Evolutionary conservation across 2,329 filamentous ascomycete genomes (phyloP).

Genomic region (Fusarium sp.): DNA sequence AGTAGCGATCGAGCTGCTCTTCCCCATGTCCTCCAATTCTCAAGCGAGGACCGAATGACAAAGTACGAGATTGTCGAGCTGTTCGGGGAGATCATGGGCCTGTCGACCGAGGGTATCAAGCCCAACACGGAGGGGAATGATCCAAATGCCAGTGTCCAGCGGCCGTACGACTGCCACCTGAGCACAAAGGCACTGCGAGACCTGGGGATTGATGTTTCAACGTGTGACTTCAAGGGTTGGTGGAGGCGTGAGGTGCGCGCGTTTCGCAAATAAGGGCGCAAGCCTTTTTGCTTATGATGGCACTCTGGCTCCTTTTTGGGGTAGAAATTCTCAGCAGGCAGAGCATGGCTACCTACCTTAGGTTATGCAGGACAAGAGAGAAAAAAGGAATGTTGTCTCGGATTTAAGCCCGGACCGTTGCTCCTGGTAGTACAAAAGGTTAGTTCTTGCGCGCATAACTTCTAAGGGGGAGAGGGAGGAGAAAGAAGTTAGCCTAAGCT

Average conservation of each 20-base stretch:
- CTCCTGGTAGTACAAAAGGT: slow-evolving; percentile 7
- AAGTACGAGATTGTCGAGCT: slow-evolving; percentile 90
- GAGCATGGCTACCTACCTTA: background rate
- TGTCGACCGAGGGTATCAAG: slow-evolving; percentile 78
- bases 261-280: slow-evolving; percentile 65
- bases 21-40: slow-evolving; percentile 85
- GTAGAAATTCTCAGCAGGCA: too few species aligned
- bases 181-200: slow-evolving; percentile 82
- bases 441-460: too few species aligned
- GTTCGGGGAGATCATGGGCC: slow-evolving; percentile 84
- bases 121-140: slow-evolving; percentile 81
- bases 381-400: slow-evolving; percentile 34
- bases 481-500: too few species aligned
- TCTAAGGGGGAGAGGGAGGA: too few species aligned
- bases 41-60: slow-evolving; percentile 87
- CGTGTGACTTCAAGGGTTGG: slow-evolving; percentile 84
- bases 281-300: background rate
- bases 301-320: background rate
- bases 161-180: slow-evolving; percentile 91
- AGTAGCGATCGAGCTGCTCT: slow-evolving; percentile 65
- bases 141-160: slow-evolving; percentile 78
- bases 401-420: background rate
- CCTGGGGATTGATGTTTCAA: slow-evolving; percentile 81
- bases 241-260: slow-evolving; percentile 79
- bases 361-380: slow-evolving; percentile 11